A percentile compares a stretch with the other conserved stretches of the same genome.
Evolutionary conservation across 78 protist genomes (phyloP).

Genomic region (Dictyostelium discoideum): dicty_2.7 NC_007088.5:3679001-3679500

Average conservation of each 20-base stretch:
- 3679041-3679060: too few relatives aligned
- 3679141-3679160: too few relatives aligned
- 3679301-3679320: conserved; percentile 18
- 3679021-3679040: too few relatives aligned
- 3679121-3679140: too few relatives aligned
- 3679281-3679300: conserved; percentile 1
- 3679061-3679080: too few relatives aligned
- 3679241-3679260: background rate
- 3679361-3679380: background rate
- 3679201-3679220: too few relatives aligned
- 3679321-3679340: conserved; percentile 39
- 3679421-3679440: conserved; percentile 49
- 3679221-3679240: background rate
- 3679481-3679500: conserved; percentile 47
- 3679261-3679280: background rate
- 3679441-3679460: conserved; percentile 34
- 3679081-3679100: too few relatives aligned
- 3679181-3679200: too few relatives aligned
- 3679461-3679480: conserved; percentile 46
- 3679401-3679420: conserved; percentile 67
- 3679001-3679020: background rate
- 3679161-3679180: background rate
- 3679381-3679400: conserved; percentile 14
- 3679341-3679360: conserved; percentile 41
- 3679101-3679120: too few relatives aligned